Conservation (phyloP, 78 protist species). For the Salpingoeca rosetta region DNA sequence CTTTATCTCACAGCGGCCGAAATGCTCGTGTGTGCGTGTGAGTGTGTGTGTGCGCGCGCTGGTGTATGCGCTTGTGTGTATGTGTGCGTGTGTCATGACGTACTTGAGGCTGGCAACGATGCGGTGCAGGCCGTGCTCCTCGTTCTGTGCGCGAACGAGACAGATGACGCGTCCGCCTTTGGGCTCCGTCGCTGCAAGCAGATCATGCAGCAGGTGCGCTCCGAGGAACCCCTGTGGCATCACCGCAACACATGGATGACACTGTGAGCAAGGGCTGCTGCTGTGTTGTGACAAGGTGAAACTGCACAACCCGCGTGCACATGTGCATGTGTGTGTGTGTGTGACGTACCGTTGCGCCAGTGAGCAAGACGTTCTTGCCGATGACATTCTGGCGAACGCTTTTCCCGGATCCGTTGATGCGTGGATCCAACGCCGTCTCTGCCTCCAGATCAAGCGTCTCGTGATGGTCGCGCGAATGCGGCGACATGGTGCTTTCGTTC, state of each 20-base stretch:
- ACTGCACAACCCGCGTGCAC: too few relatives aligned
- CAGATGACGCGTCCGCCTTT: background rate
- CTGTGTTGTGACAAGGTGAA: too few relatives aligned
- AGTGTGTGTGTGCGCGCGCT: background rate
- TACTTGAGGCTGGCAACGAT: background rate
- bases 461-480: constrained; percentile 1
- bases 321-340: too few relatives aligned
- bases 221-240: constrained; percentile 67
- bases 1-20: background rate
- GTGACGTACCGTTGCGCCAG: constrained; percentile 51
- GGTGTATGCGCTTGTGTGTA: background rate
- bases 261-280: too few relatives aligned
- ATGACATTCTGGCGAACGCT: too few relatives aligned
- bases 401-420: background rate
- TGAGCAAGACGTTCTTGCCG: constrained; percentile 15
- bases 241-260: too few relatives aligned
- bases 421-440: background rate
- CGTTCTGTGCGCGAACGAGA: constrained; percentile 17
- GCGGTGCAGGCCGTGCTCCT: background rate
- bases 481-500: too few relatives aligned
- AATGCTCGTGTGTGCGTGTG: too few relatives aligned
- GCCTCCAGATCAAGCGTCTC: background rate
- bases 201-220: constrained; percentile 17
- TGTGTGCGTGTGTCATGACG: background rate
- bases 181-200: too few relatives aligned